These are phyloP conservation scores for Pleurozium schreberi DNA, from an alignment of 225 moss, liverwort and hornwort genomes.

Conservation along the genomic window DNA sequence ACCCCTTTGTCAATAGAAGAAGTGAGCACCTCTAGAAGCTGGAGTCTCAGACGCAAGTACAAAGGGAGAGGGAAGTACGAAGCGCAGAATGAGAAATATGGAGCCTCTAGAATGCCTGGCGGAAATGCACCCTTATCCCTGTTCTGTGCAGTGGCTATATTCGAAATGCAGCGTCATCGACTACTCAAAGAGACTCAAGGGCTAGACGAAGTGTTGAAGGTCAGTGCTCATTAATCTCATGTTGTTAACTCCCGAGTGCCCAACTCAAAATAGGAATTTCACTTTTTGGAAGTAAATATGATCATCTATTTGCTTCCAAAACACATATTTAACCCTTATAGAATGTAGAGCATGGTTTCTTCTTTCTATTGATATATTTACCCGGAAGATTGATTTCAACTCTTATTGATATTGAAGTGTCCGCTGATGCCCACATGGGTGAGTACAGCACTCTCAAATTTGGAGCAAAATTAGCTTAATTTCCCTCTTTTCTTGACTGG, in stretches of 20 bases:
- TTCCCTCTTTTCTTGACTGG: not conserved
- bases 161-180: conserved; percentile 72
- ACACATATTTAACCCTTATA: not conserved
- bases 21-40: conserved; percentile 32
- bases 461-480: not conserved
- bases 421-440: not conserved
- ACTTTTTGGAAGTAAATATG: not conserved
- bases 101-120: conserved; percentile 55
- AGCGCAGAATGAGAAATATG: conserved; percentile 68
- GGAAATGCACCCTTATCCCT: conserved; percentile 70
- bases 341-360: not conserved
- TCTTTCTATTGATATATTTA: not conserved
- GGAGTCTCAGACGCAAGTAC: conserved; percentile 38
- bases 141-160: conserved; percentile 87
- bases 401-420: not conserved
- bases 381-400: not conserved
- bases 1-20: conserved; percentile 43
- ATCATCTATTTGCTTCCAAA: not conserved
- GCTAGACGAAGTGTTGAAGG: conserved; percentile 92
- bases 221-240: not conserved
- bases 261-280: not conserved
- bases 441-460: not conserved
- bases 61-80: conserved; percentile 75
- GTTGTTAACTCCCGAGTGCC: not conserved
- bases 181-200: conserved; percentile 84